phyloP scores from a whole-genome alignment of 2,329 filamentous ascomycete species.

The Diaporthe vexans region DNA sequence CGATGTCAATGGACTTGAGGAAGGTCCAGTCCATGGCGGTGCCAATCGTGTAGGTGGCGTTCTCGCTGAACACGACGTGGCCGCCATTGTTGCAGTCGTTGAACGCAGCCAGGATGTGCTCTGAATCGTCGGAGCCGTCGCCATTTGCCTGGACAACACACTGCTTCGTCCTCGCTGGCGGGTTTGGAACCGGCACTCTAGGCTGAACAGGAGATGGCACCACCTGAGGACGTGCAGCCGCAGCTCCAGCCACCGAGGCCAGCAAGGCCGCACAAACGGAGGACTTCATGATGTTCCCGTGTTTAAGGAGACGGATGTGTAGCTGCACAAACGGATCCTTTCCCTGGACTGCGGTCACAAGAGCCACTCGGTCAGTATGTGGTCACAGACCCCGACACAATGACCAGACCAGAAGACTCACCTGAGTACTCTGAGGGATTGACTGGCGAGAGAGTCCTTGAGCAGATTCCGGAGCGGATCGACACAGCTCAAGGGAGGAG shows the following conservation, averaged over 20 bases:
- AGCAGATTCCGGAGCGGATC: neutral
- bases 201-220: constrained; percentile 44
- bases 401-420: neutral
- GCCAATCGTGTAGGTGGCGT: constrained; percentile 70
- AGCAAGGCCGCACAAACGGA: constrained; percentile 42
- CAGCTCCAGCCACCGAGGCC: constrained; percentile 41
- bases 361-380: neutral
- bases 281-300: constrained; percentile 42
- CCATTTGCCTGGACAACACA: constrained; percentile 70
- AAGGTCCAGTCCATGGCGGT: constrained; percentile 75
- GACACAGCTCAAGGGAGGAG: constrained; percentile 10
- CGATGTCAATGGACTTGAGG: constrained; percentile 71
- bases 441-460: constrained; percentile 10
- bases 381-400: neutral
- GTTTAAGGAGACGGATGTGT: constrained; percentile 18
- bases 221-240: constrained; percentile 44
- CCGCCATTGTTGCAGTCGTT: constrained; percentile 72
- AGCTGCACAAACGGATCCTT: neutral
- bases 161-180: constrained; percentile 56
- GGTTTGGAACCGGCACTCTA: constrained; percentile 47
- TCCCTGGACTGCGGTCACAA: neutral
- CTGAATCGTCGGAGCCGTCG: constrained; percentile 48
- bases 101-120: constrained; percentile 63
- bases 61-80: constrained; percentile 67
- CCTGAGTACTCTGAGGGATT: constrained; percentile 6